Base-by-base conservation (phyloP, 306 rosid species). In the Lablab purpureus region DNA sequence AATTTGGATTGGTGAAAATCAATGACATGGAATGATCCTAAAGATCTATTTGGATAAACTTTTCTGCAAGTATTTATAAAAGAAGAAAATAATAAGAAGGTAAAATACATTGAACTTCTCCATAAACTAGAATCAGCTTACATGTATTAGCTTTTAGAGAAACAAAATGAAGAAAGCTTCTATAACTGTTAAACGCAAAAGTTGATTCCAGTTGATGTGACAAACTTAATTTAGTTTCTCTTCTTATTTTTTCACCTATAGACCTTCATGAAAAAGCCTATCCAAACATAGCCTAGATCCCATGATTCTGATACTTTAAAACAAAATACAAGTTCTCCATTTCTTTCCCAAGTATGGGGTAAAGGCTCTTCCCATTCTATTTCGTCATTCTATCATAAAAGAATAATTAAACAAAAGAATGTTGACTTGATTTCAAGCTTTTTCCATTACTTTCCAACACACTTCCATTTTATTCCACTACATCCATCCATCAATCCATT, bases 381-480 rank as follows among this genome's bases (percentile, higher is more conserved):
- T 56, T 6, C 40, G 10, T 30, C 27, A 10, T 36, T 40, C 51
- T 4, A 12, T 67, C 34, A 67, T 19, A 19, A 21, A 11, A 41
- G n/a, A 21, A 63, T 21, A 21, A 67, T 21, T 1, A 40, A 67
- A 67, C 32, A 40, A 21, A 7, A 40, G 19, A 67, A 67, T 11
- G 13, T 41, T 4, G 28, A 67, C 52, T 67, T 21, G 2, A 65
- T 67, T 67, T 2, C 17, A 18, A 18, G 17, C 9, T 64, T 49
- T 66, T 66, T 15, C 34, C 52, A 67, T 41, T n/a, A 67, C 51
- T 18, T 37, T 66, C 27, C 27, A 17, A 28, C 67, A 27, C 67
- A 60, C 22, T 32, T 12, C 22, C 22, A 32, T 32, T 60, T 18
- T 43, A 30, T 32, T 64, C 47, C 47, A 0, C 45, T 63, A 30